Evolutionary conservation across 179 eudicot species (phyloP), one percentile per base, ranked within the genome.

Genomic region (Nepenthes alata): DNA sequence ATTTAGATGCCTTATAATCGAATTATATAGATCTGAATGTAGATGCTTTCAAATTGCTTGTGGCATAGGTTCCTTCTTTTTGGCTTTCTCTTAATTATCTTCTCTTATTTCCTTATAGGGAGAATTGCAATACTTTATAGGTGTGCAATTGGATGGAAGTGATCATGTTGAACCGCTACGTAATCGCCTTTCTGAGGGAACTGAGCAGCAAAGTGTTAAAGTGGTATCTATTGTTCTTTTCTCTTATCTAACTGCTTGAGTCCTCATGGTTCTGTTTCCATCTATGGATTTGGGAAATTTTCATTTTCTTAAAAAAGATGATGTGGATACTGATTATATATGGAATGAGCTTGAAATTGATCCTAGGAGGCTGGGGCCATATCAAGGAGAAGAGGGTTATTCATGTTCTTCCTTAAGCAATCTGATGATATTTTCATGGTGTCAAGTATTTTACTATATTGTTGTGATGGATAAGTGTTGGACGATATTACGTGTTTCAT

Each of bases 121-220:
- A 51, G 83, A 79, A 60, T 47, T 79, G 64, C 83, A 79, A 64
- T 79, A 79, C 75, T 79, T 79, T 57, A 79, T 79, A 51, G 83
- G 83, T n/a, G 83, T 79, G 64, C 83, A 79, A 44, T 64, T 79
- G 55, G 83, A 79, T 62, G 83, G 83, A 64, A 79, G 83, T 58
- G 83, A 70, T 70, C 80, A 75, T 62, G 37, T 79, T 63, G 83
- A 79, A 67, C 83, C 83, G 35, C 72, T 79, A 53, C 74, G 73
- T 64, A 79, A 70, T 62, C 76, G 83, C 52, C 65, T 79, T 47
- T 79, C 83, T 3, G 83, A 75, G 68, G 60, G 52, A 75, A 59
- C 80, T 47, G 83, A 79, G 71, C 60, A 35, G 47, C 70, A 75
- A 61, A 75, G 83, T 63, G 75, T 78, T 55, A 79, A 75, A 68